Evolutionary conservation across 2,329 filamentous ascomycete genomes (phyloP).

Genomic region (Aspergillus sp.): DNA sequence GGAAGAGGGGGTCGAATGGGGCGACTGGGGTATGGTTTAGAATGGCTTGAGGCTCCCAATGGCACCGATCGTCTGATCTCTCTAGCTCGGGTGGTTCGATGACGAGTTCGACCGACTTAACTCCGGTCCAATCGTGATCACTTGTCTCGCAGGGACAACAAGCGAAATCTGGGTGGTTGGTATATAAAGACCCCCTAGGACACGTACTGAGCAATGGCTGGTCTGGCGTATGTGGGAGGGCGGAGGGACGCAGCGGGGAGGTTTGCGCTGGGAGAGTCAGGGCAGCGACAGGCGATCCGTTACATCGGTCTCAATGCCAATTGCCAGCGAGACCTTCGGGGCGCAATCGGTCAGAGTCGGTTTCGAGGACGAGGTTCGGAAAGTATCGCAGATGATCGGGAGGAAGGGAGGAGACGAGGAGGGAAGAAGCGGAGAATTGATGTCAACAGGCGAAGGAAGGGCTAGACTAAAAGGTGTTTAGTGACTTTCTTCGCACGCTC

Average conservation of each 20-base stretch:
- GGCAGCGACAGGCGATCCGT: constrained; percentile 21
- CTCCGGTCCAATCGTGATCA: background rate
- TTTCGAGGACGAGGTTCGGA: background rate
- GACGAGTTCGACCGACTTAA: background rate
- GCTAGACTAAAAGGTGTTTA: background rate
- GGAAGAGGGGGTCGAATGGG: background rate
- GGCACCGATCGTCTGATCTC: background rate
- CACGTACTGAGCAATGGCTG: background rate
- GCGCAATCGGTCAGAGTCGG: background rate
- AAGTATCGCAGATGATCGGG: background rate
- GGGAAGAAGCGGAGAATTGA: background rate
- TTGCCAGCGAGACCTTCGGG: constrained; percentile 11
- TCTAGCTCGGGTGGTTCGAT: background rate
- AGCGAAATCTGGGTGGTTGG: no score
- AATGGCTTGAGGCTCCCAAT: background rate
- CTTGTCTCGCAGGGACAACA: no score
- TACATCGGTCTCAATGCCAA: constrained; percentile 22
- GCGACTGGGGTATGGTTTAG: background rate
- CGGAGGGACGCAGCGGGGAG: constrained; percentile 11
- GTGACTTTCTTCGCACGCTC: background rate
- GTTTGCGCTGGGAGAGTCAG: constrained; percentile 18
- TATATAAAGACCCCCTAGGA: no score
- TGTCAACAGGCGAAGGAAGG: background rate
- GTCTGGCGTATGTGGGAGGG: constrained; percentile 5
- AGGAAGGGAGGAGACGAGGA: constrained; percentile 2